A percentile compares a stretch with the other conserved stretches of the same genome.
phyloP scores from a whole-genome alignment of 139 green algal species.

The Dunaliella sp. region DNA sequence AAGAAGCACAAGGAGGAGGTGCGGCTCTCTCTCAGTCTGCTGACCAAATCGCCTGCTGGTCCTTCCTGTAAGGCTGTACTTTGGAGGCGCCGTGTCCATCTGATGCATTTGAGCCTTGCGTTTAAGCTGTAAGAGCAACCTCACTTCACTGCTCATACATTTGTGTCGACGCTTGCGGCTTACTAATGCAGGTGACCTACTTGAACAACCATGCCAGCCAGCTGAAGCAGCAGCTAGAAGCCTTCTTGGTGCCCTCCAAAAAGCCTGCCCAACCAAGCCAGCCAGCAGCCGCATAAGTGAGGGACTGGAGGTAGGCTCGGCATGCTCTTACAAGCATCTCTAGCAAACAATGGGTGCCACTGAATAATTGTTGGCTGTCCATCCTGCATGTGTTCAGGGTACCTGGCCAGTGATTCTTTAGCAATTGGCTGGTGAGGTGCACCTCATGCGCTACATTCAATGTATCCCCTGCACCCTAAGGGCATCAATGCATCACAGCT shows the following conservation, averaged over 20 bases:
- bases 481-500: too few relatives aligned
- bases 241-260: constrained; percentile 57
- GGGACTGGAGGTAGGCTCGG: not conserved
- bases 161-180: too few relatives aligned
- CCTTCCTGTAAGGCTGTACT: too few relatives aligned
- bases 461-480: too few relatives aligned
- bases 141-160: too few relatives aligned
- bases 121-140: too few relatives aligned
- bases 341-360: not conserved
- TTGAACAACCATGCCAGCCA: constrained; percentile 76
- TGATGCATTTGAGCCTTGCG: too few relatives aligned
- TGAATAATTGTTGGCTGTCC: not conserved
- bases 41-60: too few relatives aligned
- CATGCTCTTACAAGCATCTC: not conserved
- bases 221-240: constrained; percentile 81
- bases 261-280: not conserved
- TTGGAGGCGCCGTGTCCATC: too few relatives aligned
- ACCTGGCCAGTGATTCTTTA: not conserved
- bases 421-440: too few relatives aligned
- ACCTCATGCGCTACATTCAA: too few relatives aligned
- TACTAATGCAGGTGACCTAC: constrained; percentile 69
- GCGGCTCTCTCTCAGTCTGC: too few relatives aligned
- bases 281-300: not conserved
- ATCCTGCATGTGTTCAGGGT: not conserved
- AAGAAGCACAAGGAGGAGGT: constrained; percentile 87